Conservation (phyloP, 495 filamentous ascomycete genomes). For the Aspergillus steynii region DNA sequence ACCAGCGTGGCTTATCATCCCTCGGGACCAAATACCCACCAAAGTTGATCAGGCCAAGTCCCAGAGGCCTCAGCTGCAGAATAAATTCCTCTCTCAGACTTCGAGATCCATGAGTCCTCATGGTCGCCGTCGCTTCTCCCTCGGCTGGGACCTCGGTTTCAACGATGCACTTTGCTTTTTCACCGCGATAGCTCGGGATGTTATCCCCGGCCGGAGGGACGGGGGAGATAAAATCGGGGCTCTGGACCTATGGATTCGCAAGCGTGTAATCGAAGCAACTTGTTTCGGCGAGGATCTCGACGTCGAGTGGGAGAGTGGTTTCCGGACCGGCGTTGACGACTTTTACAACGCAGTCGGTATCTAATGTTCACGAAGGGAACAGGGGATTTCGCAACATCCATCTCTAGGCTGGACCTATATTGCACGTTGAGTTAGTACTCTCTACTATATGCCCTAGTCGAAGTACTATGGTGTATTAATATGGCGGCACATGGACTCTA, state of each 20-base stretch:
- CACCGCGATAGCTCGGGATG: conserved; percentile 24
- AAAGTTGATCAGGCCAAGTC: conserved; percentile 30
- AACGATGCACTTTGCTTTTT: conserved; percentile 52
- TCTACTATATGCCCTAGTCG: neutral
- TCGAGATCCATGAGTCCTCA: conserved; percentile 47
- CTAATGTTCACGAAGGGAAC: neutral
- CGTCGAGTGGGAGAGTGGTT: conserved; percentile 56
- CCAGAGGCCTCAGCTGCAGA: conserved; percentile 29
- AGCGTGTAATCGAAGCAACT: conserved; percentile 49
- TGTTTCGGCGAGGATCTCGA: conserved; percentile 36
- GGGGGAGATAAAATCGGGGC: conserved; percentile 50
- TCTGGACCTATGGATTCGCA: conserved; percentile 53
- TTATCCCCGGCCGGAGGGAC: conserved; percentile 13
- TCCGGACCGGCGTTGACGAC: conserved; percentile 44
- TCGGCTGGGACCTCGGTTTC: conserved; percentile 55
- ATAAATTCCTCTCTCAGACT: conserved; percentile 33
- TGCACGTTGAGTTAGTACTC: neutral
- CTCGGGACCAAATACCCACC: conserved; percentile 27
- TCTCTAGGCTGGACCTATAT: neutral
- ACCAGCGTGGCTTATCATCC: conserved; percentile 34
- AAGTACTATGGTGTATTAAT: neutral
- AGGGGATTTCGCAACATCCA: neutral
- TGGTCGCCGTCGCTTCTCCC: conserved; percentile 51
- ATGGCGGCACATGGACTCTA: neutral
- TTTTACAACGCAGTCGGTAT: conserved; percentile 38